Evolutionary conservation across 179 eudicot genomes (phyloP).

Genomic region (Sideroxylon spinosum): DNA sequence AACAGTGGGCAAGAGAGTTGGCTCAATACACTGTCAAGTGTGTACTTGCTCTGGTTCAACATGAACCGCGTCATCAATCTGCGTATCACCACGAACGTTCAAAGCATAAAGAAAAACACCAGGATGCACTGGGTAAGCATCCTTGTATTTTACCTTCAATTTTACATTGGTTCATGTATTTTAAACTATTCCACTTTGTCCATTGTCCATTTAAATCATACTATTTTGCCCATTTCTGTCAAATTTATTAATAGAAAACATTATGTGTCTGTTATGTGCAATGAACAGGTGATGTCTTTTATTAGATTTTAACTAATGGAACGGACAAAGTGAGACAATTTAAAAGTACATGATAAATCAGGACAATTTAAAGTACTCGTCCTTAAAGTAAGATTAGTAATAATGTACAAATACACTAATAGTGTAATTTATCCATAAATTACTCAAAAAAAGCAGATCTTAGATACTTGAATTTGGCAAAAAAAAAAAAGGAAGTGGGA

Average conservation of each 20-base stretch:
- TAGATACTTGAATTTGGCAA: background rate
- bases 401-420: background rate
- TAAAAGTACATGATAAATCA: background rate
- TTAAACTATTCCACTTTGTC: too few relatives aligned
- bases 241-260: too few relatives aligned
- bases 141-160: too few relatives aligned
- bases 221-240: too few relatives aligned
- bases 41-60: constrained; percentile 86
- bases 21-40: constrained; percentile 76
- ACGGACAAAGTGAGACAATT: background rate
- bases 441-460: too few relatives aligned
- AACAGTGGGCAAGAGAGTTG: constrained; percentile 76
- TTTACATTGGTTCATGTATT: too few relatives aligned
- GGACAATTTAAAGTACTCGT: background rate
- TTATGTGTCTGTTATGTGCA: too few relatives aligned
- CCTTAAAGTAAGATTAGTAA: background rate
- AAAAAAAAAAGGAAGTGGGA: constrained; percentile 10
- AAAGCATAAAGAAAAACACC: background rate
- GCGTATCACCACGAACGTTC: constrained; percentile 8
- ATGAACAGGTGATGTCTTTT: too few relatives aligned
- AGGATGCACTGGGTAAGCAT: background rate
- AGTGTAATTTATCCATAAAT: too few relatives aligned
- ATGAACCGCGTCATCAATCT: constrained; percentile 75
- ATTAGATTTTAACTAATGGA: too few relatives aligned
- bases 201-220: too few relatives aligned